phyloP scores from a whole-genome alignment of 495 filamentous ascomycete genomes.

The Xylaria grammica region DNA sequence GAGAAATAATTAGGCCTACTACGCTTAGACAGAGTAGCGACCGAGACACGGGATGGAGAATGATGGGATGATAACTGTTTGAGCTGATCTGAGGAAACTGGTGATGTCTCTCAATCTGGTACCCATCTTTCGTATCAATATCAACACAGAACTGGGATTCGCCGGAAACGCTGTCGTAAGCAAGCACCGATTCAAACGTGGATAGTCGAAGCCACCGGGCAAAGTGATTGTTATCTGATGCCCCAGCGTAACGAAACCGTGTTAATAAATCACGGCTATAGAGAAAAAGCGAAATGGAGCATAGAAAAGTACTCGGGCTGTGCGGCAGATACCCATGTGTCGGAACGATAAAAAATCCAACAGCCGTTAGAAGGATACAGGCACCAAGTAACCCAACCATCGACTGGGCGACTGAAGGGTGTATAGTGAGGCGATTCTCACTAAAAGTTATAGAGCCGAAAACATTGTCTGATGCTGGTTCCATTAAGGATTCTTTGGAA shows the following conservation, averaged over 20 bases:
- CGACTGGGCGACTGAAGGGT: background rate
- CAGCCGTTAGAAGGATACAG: background rate
- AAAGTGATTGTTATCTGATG: background rate
- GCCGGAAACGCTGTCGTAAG: background rate
- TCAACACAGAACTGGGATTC: background rate
- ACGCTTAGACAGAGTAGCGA: background rate
- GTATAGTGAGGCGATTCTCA: background rate
- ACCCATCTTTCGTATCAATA: background rate
- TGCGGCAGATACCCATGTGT: background rate
- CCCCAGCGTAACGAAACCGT: background rate
- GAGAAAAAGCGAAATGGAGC: background rate
- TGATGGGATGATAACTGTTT: background rate
- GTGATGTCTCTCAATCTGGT: constrained; percentile 3
- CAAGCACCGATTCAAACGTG: background rate
- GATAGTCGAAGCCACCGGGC: background rate
- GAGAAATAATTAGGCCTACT: background rate
- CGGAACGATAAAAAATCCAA: background rate
- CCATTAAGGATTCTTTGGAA: background rate
- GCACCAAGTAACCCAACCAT: background rate
- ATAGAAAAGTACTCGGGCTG: background rate
- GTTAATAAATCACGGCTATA: background rate
- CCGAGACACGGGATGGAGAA: background rate
- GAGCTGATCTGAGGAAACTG: constrained; percentile 8
- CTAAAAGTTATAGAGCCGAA: background rate
- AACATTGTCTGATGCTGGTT: background rate